Evolutionary conservation across 2,329 filamentous ascomycete species (phyloP).

Genomic region (Pseudogymnoascus sp.): DNA sequence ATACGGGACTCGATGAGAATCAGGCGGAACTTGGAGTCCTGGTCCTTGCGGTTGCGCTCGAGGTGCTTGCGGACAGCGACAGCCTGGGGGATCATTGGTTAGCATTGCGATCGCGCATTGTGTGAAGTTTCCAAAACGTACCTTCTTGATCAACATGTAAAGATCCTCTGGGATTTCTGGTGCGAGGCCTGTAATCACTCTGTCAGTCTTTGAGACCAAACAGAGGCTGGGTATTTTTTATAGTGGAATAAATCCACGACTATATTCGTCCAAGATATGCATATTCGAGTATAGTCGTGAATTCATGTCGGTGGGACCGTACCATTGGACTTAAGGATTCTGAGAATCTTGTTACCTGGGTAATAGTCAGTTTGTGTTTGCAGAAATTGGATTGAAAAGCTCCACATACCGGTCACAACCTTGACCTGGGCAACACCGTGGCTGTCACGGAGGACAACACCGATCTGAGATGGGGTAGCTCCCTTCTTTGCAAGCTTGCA

Average conservation of each 20-base stretch:
- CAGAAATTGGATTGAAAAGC: slow-evolving; percentile 16
- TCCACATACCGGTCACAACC: slow-evolving; percentile 78
- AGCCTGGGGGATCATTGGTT: slow-evolving; percentile 47
- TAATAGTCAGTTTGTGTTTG: slow-evolving; percentile 32
- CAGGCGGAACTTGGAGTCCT: slow-evolving; percentile 99
- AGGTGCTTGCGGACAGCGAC: slow-evolving; percentile 99
- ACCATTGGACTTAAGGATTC: slow-evolving; percentile 97
- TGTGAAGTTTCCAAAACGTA: slow-evolving; percentile 33
- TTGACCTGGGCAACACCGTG: slow-evolving; percentile 98
- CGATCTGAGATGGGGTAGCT: slow-evolving; percentile 96
- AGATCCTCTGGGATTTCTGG: slow-evolving; percentile 99
- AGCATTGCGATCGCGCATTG: slow-evolving; percentile 18
- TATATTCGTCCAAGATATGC: slow-evolving; percentile 18
- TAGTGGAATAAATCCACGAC: slow-evolving; percentile 12
- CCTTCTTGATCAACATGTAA: slow-evolving; percentile 99
- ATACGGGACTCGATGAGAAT: slow-evolving; percentile 99
- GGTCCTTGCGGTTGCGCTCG: slow-evolving; percentile 99
- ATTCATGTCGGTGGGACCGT: slow-evolving; percentile 43
- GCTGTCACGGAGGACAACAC: slow-evolving; percentile 95
- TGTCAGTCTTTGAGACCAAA: slow-evolving; percentile 79
- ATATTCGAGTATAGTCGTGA: slow-evolving; percentile 16
- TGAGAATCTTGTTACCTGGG: slow-evolving; percentile 97
- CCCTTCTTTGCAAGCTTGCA: slow-evolving; percentile 99
- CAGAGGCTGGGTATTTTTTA: slow-evolving; percentile 60
- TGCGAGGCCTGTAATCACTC: slow-evolving; percentile 95